phyloP scores from a whole-genome alignment of 2,329 filamentous ascomycete genomes.

The Colletotrichum sp. region DNA sequence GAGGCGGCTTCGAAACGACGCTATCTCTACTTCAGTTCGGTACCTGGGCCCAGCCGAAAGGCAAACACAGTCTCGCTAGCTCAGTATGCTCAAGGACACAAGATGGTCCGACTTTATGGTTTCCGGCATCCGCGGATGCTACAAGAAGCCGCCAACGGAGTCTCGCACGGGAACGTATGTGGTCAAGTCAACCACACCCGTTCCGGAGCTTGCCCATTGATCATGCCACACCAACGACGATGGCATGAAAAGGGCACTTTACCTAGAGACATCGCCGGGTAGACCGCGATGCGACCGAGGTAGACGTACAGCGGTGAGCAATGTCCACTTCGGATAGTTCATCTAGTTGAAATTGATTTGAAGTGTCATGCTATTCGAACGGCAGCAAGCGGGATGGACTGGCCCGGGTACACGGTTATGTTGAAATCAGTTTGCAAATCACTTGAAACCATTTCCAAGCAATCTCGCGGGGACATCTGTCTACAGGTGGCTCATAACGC shows the following conservation, averaged over 20 bases:
- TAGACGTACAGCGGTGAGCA: neutral
- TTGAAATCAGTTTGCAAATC: rapidly evolving
- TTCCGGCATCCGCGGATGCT: neutral
- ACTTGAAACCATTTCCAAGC: rapidly evolving
- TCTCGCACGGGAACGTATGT: neutral
- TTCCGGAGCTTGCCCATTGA: neutral
- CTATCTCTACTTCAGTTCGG: neutral
- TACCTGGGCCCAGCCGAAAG: neutral
- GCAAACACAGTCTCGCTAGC: neutral
- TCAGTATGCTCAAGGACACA: neutral
- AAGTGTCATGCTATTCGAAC: neutral
- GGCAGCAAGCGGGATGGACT: neutral
- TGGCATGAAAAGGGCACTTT: neutral
- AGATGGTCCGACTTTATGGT: neutral
- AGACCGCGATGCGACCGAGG: neutral
- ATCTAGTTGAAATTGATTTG: neutral
- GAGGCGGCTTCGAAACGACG: neutral
- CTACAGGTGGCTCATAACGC: rapidly evolving
- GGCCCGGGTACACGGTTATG: neutral
- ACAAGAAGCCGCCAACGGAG: neutral
- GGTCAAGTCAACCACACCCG: neutral
- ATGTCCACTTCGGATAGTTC: neutral
- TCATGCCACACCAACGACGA: neutral
- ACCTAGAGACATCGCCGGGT: neutral
- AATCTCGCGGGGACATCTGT: neutral